Evolutionary conservation across 1,139 yeast species (phyloP).

Genomic region (Suhomyces yuchorum): DNA sequence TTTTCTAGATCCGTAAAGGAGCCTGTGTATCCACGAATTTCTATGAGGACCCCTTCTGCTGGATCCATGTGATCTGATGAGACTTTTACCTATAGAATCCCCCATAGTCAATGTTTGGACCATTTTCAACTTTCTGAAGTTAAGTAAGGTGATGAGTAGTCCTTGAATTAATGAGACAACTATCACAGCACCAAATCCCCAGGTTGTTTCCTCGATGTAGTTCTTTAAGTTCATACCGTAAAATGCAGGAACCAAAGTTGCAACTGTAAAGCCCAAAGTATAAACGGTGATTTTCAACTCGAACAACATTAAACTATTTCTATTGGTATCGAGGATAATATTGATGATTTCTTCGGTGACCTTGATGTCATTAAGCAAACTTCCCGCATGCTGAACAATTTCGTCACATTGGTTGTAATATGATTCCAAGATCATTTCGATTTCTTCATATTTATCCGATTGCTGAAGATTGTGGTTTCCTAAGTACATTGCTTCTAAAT

Average conservation of each 20-base stretch:
- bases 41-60: conserved; percentile 1
- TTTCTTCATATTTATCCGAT: conserved; percentile 61
- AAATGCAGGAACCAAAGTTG: conserved; percentile 69
- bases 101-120: conserved; percentile 68
- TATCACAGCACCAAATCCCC: conserved; percentile 68
- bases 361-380: conserved; percentile 78
- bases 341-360: conserved; percentile 97
- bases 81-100: conserved; percentile 1
- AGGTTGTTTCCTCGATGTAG: conserved; percentile 74
- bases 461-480: conserved; percentile 41
- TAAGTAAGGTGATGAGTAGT: conserved; percentile 40
- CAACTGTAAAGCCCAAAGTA: conserved; percentile 81
- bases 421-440: conserved; percentile 88
- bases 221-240: conserved; percentile 96
- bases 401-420: conserved; percentile 96
- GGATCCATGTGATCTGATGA: neutral
- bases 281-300: conserved; percentile 85
- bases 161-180: conserved; percentile 51
- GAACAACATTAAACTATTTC: conserved; percentile 89
- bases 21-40: conserved; percentile 26
- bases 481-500: conserved; percentile 80
- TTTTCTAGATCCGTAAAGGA: conserved; percentile 33
- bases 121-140: conserved; percentile 51
- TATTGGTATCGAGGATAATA: conserved; percentile 89
- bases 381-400: conserved; percentile 90